Percentiles rank a stretch among this genome's conserved stretches.
These are phyloP conservation scores for Vishniacozyma victoriae DNA, from an alignment of 768 basidiomycete species.

Conservation along the genomic window DNA sequence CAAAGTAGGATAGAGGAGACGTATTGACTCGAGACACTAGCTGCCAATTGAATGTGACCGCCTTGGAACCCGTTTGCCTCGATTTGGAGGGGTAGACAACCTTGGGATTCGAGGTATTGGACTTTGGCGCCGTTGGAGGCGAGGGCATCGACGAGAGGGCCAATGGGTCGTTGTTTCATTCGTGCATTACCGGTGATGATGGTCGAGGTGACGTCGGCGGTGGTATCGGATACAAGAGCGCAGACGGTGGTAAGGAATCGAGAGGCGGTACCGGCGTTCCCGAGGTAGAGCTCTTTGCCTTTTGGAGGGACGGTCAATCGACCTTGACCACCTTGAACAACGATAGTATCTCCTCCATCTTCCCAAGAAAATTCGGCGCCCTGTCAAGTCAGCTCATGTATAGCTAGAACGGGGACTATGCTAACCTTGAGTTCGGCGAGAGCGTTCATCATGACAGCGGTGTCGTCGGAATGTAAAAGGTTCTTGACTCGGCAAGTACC, in stretches of 20 bases:
- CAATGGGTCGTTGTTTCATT: conserved; percentile 98
- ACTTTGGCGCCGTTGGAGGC: conserved; percentile 71
- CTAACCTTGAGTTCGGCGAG: conserved; percentile 75
- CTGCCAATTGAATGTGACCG: conserved; percentile 75
- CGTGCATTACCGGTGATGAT: conserved; percentile 93
- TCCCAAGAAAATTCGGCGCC: conserved; percentile 92
- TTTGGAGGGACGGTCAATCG: conserved; percentile 65
- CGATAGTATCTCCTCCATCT: conserved; percentile 89
- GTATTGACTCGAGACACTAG: conserved; percentile 94
- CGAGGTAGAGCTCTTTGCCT: conserved; percentile 86
- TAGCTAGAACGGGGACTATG: not conserved
- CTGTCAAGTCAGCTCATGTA: conserved; percentile 48
- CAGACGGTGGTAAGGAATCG: conserved; percentile 97
- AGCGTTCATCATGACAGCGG: conserved; percentile 98
- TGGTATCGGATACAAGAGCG: conserved; percentile 58
- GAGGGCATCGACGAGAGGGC: conserved; percentile 86
- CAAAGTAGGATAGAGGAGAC: conserved; percentile 95
- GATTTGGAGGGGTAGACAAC: conserved; percentile 79
- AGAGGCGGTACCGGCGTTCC: conserved; percentile 95
- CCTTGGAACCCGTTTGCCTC: conserved; percentile 66
- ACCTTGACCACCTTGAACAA: conserved; percentile 83
- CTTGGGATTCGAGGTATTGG: conserved; percentile 68
- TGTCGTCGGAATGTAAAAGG: conserved; percentile 92
- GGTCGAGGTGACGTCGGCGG: conserved; percentile 51
- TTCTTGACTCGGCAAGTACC: conserved; percentile 86